Conservation (phyloP, 2,329 filamentous ascomycete species). For the Iodosphaeria phyllophila region DNA sequence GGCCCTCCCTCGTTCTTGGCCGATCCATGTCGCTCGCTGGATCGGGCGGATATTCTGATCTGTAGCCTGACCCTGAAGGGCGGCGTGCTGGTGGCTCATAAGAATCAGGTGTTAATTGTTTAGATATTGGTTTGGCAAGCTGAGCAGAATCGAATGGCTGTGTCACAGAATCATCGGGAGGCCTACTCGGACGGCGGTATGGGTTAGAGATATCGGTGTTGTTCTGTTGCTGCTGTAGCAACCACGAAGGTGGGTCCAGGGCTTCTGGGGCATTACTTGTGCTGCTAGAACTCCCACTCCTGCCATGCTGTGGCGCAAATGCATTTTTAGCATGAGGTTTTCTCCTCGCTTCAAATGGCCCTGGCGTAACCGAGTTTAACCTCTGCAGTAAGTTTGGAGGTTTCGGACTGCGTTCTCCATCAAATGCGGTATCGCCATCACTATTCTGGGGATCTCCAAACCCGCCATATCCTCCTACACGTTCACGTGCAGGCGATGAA, state of each 20-base stretch:
- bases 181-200: too few relatives aligned
- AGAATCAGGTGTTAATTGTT: slow-evolving; percentile 4
- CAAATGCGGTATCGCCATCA: slow-evolving; percentile 22
- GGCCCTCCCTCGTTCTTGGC: slow-evolving; percentile 8
- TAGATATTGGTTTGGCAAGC: too few relatives aligned
- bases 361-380: slow-evolving; percentile 47
- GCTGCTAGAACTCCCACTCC: too few relatives aligned
- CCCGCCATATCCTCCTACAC: slow-evolving; percentile 30
- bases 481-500: slow-evolving; percentile 18
- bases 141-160: too few relatives aligned
- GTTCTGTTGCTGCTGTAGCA: too few relatives aligned
- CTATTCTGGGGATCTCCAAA: slow-evolving; percentile 19
- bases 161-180: too few relatives aligned
- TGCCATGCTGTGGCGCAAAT: slow-evolving; percentile 13
- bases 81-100: slow-evolving; percentile 21
- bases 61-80: slow-evolving; percentile 27
- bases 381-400: slow-evolving; percentile 30
- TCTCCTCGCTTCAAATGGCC: slow-evolving; percentile 38
- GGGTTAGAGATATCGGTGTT: too few relatives aligned
- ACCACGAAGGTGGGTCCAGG: too few relatives aligned
- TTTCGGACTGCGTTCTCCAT: slow-evolving; percentile 23
- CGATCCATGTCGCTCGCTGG: slow-evolving; percentile 9
- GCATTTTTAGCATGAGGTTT: slow-evolving; percentile 15
- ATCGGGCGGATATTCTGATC: slow-evolving; percentile 17
- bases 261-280: too few relatives aligned